Evolutionary conservation across 2,329 filamentous ascomycete species (phyloP).

Genomic region (Talaromyces rugulosus): DNA sequence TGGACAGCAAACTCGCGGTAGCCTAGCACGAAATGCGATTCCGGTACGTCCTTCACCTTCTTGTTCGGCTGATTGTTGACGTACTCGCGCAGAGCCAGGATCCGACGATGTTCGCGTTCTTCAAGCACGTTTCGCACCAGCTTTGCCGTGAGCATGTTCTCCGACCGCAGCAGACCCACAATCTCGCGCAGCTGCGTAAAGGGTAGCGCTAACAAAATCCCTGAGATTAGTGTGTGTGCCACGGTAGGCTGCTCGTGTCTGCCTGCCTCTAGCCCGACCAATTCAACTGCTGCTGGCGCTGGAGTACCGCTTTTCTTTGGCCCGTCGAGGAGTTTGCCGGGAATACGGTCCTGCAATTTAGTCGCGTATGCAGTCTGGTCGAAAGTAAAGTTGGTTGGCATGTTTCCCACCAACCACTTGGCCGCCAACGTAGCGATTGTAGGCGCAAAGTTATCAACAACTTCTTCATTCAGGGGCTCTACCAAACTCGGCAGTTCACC

Average conservation of each 20-base stretch:
- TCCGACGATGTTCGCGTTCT: constrained; percentile 27
- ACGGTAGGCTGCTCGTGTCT: constrained; percentile 13
- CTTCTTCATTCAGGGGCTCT: constrained; percentile 8
- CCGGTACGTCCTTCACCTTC: neutral
- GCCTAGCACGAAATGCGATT: constrained; percentile 15
- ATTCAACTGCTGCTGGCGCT: neutral
- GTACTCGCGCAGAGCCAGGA: constrained; percentile 17
- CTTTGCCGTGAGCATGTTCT: constrained; percentile 13
- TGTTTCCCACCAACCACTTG: constrained; percentile 19
- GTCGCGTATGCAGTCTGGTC: constrained; percentile 21
- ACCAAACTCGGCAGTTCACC: constrained; percentile 11
- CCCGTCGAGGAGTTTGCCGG: constrained; percentile 14
- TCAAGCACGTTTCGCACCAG: constrained; percentile 20
- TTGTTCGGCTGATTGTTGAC: neutral
- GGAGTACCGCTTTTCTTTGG: neutral
- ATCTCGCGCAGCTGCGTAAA: constrained; percentile 19
- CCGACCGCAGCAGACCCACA: constrained; percentile 18
- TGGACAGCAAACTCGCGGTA: constrained; percentile 19
- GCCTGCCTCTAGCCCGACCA: constrained; percentile 12
- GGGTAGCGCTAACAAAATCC: constrained; percentile 25
- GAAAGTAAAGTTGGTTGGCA: constrained; percentile 21
- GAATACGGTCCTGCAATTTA: constrained; percentile 23
- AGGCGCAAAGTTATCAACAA: constrained; percentile 11
- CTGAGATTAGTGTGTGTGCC: constrained; percentile 20
- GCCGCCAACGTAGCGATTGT: constrained; percentile 18